Evolutionary conservation across 768 basidiomycete genomes (phyloP).

Genomic region (Asterophora parasitica): DNA sequence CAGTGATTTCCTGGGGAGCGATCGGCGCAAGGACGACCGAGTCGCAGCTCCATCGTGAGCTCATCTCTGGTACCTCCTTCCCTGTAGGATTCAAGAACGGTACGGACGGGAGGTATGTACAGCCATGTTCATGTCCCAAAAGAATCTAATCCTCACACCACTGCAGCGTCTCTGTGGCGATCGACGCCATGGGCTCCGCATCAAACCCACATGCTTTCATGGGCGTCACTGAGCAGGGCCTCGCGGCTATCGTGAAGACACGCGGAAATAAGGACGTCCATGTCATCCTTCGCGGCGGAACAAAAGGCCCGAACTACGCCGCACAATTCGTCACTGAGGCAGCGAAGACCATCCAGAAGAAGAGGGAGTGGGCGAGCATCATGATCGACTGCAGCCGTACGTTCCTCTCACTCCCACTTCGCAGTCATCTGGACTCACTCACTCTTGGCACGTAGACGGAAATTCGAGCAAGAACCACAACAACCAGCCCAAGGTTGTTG

Average conservation of each 20-base stretch:
- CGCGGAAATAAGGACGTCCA: constrained; percentile 84
- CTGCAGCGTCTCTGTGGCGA: constrained; percentile 74
- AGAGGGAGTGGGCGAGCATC: constrained; percentile 57
- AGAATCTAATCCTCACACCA: no score
- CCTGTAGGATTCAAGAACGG: constrained; percentile 99
- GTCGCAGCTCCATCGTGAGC: constrained; percentile 93
- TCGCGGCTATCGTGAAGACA: constrained; percentile 95
- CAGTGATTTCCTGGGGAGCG: constrained; percentile 87
- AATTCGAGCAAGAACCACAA: constrained; percentile 95
- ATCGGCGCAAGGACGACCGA: constrained; percentile 98
- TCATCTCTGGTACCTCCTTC: constrained; percentile 94
- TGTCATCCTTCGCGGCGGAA: constrained; percentile 92
- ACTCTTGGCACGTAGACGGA: constrained; percentile 53
- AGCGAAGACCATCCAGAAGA: constrained; percentile 59
- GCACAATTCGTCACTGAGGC: constrained; percentile 67
- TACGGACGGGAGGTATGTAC: constrained; percentile 77
- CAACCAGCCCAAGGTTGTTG: constrained; percentile 82
- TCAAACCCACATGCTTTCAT: constrained; percentile 95
- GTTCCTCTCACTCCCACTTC: constrained; percentile 22
- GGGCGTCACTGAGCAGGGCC: constrained; percentile 82
- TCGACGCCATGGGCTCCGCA: constrained; percentile 93
- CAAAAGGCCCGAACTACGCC: constrained; percentile 85
- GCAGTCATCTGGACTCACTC: background rate
- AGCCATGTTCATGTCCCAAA: no score
- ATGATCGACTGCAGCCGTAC: constrained; percentile 86